Evolutionary conservation across 1,139 yeast species (phyloP).

Genomic region (Magnusiomyces sp.): DNA sequence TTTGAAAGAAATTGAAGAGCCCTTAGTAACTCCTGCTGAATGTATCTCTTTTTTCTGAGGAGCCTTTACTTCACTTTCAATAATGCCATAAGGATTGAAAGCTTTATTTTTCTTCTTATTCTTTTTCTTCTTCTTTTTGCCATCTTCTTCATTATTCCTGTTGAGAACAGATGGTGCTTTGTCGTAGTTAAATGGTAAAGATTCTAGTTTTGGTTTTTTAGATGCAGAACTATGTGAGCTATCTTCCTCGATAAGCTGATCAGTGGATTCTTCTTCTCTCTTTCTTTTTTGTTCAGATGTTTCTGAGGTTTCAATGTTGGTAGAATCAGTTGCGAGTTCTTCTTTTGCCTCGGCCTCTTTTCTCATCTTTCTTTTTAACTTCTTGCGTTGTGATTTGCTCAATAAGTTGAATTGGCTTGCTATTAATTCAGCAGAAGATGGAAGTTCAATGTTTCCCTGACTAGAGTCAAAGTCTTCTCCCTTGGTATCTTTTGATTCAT

Average conservation of each 20-base stretch:
- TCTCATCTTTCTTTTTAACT: conserved; percentile 1
- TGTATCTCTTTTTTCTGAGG: conserved; percentile 4
- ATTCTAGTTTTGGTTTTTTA: neutral
- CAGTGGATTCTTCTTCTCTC: neutral
- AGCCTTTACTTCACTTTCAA: neutral
- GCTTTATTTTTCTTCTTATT: neutral
- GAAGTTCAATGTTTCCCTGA: neutral
- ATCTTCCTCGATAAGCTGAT: neutral
- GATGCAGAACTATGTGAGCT: neutral
- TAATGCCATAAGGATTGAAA: conserved; percentile 9
- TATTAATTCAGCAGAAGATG: conserved; percentile 3
- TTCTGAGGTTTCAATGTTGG: neutral
- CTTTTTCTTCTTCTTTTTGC: conserved; percentile 5
- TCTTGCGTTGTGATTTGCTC: conserved; percentile 4
- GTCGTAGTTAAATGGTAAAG: conserved; percentile 10
- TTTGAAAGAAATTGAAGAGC: conserved; percentile 3
- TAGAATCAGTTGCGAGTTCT: conserved; percentile 1
- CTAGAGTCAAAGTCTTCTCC: neutral
- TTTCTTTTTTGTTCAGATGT: neutral
- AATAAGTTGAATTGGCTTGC: conserved; percentile 4
- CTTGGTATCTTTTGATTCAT: neutral
- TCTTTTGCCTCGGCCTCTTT: neutral
- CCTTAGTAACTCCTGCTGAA: neutral
- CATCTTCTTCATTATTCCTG: conserved; percentile 1
- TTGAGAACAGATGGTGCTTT: conserved; percentile 12